Conservation (phyloP, 169 alveolate genomes). For the Plasmodium gaboni region DNA sequence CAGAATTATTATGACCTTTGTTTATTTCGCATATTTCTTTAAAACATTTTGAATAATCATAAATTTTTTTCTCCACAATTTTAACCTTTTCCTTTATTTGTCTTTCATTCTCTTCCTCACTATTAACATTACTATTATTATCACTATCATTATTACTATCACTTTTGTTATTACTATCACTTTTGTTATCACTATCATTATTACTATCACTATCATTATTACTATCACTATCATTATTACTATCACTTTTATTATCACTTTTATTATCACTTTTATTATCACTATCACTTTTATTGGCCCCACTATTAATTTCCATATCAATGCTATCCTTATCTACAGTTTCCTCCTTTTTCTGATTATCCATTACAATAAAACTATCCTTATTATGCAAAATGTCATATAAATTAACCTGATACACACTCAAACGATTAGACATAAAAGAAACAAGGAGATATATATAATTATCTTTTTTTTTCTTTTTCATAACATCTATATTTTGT, state of each 20-base stretch:
- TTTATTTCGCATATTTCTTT: slow-evolving; percentile 78
- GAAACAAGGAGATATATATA: slow-evolving; percentile 29
- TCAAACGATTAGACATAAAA: slow-evolving; percentile 61
- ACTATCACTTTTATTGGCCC: slow-evolving; percentile 7
- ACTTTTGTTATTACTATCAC: slow-evolving; percentile 13
- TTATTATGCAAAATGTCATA: slow-evolving; percentile 76
- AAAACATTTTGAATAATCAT: slow-evolving; percentile 73
- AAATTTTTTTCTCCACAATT: slow-evolving; percentile 70
- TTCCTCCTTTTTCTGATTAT: slow-evolving; percentile 24
- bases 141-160: neutral
- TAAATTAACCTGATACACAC: slow-evolving; percentile 76
- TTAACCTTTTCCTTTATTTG: neutral
- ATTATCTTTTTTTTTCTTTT: slow-evolving; percentile 44
- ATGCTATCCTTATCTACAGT: neutral
- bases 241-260: neutral
- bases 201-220: no score
- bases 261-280: neutral
- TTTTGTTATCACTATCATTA: neutral
- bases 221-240: neutral
- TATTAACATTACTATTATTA: slow-evolving; percentile 13
- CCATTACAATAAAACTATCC: slow-evolving; percentile 56
- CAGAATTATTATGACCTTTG: slow-evolving; percentile 80
- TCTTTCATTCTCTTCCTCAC: neutral
- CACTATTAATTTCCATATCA: neutral
- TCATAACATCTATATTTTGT: slow-evolving; percentile 55